Base-by-base conservation (phyloP, 495 filamentous ascomycete genomes). In the Penicillium psychrofluorescens region DNA sequence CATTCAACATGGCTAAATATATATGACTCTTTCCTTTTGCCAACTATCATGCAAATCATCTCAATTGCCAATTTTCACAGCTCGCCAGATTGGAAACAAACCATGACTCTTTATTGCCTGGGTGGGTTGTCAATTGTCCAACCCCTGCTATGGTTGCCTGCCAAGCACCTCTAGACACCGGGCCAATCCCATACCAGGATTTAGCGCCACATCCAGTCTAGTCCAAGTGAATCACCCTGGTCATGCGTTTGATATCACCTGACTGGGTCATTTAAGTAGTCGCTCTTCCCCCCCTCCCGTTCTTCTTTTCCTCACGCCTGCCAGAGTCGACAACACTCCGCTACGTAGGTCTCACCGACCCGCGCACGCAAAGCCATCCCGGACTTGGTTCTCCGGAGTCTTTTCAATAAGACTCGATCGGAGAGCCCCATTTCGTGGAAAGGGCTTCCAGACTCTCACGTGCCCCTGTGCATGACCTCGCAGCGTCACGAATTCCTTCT, bases 231-330 rank as follows among this genome's bases (percentile, higher is more conserved):
- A 16, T 16, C 15, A 16, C 15, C 22, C 22, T 34, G 75, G 49
- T 80, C 77, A 50, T 49, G 48, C 49, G 41, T 45, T 47, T 46
- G 44, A 50, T 54, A 62, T 62, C 59, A 62, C 56, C 56, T 62
- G 59, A 62, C 49, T 35, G 15, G 9, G 28, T 29, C 22, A 47
- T 43, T 52, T 52, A 56, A 56, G 51, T 49, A 46, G 70, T 66
- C 42, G 68, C 56, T 45, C 64, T 60, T 45, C 38, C 34, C 40
- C 40, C 41, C 47, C 35, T 16, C 43, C 34, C 36, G 40, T 38
- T 35, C 35, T 44, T 55, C 46, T 51, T 47, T 35, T 51, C 45
- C 38, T 42, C 50, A 62, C 62, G 63, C 56, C 56, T 62, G 58
- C 54, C 49, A 61, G 66, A 70, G 66, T 67, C 57, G 64, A 63